Percentiles rank a stretch among this genome's conserved stretches.
Evolutionary conservation across 768 basidiomycete genomes (phyloP).

Genomic region (Naganishia vishniacii): DNA sequence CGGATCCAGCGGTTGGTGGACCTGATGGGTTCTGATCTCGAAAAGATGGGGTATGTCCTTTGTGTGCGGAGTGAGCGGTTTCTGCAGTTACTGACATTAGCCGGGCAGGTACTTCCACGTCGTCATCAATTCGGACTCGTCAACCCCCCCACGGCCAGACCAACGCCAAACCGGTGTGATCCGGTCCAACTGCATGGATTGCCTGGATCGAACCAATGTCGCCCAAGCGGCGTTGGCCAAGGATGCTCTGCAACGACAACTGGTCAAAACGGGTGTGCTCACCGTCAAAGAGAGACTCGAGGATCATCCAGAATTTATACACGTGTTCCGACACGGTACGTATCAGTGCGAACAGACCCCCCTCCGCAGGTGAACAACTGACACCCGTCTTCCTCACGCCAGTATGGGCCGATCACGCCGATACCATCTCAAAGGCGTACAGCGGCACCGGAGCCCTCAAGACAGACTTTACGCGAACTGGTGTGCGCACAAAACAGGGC

Average conservation of each 20-base stretch:
- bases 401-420: slow-evolving; percentile 99
- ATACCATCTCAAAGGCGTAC: slow-evolving; percentile 81
- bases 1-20: slow-evolving; percentile 78
- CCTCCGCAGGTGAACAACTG: no score
- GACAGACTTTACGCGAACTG: slow-evolving; percentile 92
- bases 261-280: slow-evolving; percentile 67
- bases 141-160: slow-evolving; percentile 17
- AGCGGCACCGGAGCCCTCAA: slow-evolving; percentile 93
- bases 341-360: no score
- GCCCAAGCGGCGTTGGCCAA: slow-evolving; percentile 86
- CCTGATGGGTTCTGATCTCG: slow-evolving; percentile 53
- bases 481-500: slow-evolving; percentile 76
- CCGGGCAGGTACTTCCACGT: slow-evolving; percentile 56
- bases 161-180: slow-evolving; percentile 68
- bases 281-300: slow-evolving; percentile 68
- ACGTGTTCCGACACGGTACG: slow-evolving; percentile 82
- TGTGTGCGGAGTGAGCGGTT: slow-evolving; percentile 3
- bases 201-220: slow-evolving; percentile 90
- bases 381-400: neutral
- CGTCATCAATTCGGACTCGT: slow-evolving; percentile 44
- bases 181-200: slow-evolving; percentile 96
- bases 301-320: slow-evolving; percentile 70
- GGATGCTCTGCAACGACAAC: slow-evolving; percentile 72
- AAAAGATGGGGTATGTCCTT: slow-evolving; percentile 52
- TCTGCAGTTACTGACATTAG: no score